A percentile compares a stretch with the other conserved stretches of the same genome.
phyloP scores from a whole-genome alignment of 1,139 yeast species.

The Candida sp. region DNA sequence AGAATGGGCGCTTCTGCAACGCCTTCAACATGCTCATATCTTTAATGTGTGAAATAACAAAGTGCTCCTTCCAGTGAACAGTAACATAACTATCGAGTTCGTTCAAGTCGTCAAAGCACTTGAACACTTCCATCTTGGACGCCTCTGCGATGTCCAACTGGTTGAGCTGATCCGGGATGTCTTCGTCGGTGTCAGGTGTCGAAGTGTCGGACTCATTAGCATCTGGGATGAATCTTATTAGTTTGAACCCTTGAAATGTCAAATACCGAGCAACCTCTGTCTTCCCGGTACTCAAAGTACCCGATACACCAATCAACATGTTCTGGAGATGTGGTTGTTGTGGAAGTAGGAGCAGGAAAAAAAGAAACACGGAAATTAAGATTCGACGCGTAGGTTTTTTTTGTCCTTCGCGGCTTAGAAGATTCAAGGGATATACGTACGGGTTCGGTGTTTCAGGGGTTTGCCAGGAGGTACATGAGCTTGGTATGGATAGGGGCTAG shows the following conservation, averaged over 20 bases:
- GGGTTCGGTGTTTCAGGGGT: not conserved
- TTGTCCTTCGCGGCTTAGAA: not conserved
- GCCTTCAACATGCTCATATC: constrained; percentile 47
- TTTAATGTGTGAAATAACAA: constrained; percentile 60
- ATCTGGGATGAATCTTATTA: constrained; percentile 20
- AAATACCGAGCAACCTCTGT: constrained; percentile 66
- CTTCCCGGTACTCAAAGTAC: constrained; percentile 73
- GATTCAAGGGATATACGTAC: not conserved
- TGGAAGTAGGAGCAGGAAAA: not conserved
- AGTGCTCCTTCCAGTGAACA: constrained; percentile 65
- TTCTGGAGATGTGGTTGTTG: not conserved
- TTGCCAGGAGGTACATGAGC: too few species aligned
- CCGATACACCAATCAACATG: constrained; percentile 82
- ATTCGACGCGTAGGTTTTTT: not conserved
- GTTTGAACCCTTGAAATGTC: constrained; percentile 58
- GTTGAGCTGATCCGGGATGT: constrained; percentile 4
- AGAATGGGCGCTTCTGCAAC: constrained; percentile 80
- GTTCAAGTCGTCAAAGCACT: constrained; percentile 36
- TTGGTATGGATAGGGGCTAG: too few species aligned
- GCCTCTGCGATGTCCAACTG: constrained; percentile 1
- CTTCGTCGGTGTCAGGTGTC: constrained; percentile 4
- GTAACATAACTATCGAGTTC: constrained; percentile 70
- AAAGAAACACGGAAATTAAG: not conserved
- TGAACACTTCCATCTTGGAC: constrained; percentile 17
- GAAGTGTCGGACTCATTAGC: not conserved